A percentile compares a stretch with the other conserved stretches of the same genome.
phyloP scores from a whole-genome alignment of 306 rosid genomes.

The Crotalaria pallida region DNA sequence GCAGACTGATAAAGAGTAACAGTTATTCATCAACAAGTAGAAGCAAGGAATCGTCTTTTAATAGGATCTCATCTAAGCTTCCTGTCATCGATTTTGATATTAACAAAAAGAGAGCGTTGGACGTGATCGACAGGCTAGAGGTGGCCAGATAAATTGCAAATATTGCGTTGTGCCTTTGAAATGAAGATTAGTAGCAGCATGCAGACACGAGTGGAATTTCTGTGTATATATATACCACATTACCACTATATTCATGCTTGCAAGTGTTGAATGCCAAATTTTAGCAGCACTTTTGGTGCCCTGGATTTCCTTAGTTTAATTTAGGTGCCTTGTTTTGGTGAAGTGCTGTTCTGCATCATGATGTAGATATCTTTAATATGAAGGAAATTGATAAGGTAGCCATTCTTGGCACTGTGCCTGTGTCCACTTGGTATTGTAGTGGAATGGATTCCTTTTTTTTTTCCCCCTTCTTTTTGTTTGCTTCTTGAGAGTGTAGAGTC shows the following conservation, averaged over 20 bases:
- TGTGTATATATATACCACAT: slow-evolving; percentile 32
- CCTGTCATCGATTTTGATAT: slow-evolving; percentile 46
- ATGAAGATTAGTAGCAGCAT: background rate
- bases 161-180: background rate
- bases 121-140: slow-evolving; percentile 59
- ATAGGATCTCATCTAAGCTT: slow-evolving; percentile 43
- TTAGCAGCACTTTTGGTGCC: slow-evolving; percentile 19
- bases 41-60: slow-evolving; percentile 42
- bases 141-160: slow-evolving; percentile 31
- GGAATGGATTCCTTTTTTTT: slow-evolving; percentile 9
- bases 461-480: background rate
- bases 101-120: slow-evolving; percentile 62
- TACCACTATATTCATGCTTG: slow-evolving; percentile 20
- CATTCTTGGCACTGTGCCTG: slow-evolving; percentile 12
- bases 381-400: slow-evolving; percentile 4
- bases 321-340: slow-evolving; percentile 22
- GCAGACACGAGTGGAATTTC: slow-evolving; percentile 1
- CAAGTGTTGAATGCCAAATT: slow-evolving; percentile 10
- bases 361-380: slow-evolving; percentile 26
- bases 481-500: slow-evolving; percentile 32
- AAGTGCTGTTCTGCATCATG: background rate
- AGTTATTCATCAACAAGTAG: slow-evolving; percentile 46
- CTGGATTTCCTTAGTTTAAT: slow-evolving; percentile 13
- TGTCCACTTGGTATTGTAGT: slow-evolving; percentile 5
- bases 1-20: slow-evolving; percentile 47